Evolutionary conservation across 2,329 filamentous ascomycete species (phyloP).

Genomic region (Fusarium domesticum): DNA sequence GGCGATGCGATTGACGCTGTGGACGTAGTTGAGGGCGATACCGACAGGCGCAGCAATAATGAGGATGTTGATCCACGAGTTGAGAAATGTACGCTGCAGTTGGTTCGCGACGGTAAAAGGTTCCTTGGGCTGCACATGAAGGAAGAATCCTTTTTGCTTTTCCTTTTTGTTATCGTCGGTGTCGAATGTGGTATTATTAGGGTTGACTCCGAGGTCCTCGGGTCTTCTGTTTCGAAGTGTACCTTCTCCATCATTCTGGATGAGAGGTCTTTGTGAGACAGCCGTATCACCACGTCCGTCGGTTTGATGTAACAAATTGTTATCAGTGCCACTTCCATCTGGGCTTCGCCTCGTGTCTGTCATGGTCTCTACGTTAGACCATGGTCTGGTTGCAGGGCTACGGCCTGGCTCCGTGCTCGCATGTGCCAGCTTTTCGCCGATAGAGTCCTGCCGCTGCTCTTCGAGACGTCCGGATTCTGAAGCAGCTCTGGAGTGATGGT

Average conservation of each 20-base stretch:
- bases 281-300: conserved; percentile 19
- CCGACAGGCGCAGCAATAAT: conserved; percentile 76
- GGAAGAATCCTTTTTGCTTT: conserved; percentile 43
- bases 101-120: conserved; percentile 63
- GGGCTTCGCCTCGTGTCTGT: conserved; percentile 12
- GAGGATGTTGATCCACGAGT: conserved; percentile 83
- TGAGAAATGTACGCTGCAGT: conserved; percentile 70
- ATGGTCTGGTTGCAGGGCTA: conserved; percentile 22
- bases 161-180: conserved; percentile 32
- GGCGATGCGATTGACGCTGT: conserved; percentile 52
- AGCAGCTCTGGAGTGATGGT: conserved; percentile 22
- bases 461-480: conserved; percentile 35
- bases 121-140: conserved; percentile 47
- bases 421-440: conserved; percentile 36
- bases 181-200: conserved; percentile 11
- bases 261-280: conserved; percentile 17
- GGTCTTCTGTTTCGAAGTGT: conserved; percentile 33
- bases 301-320: conserved; percentile 15
- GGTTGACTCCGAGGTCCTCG: conserved; percentile 16
- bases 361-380: conserved; percentile 27
- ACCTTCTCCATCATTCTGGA: conserved; percentile 21
- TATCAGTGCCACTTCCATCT: conserved; percentile 22
- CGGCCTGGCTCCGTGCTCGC: conserved; percentile 33
- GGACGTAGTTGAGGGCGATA: conserved; percentile 68
- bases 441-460: conserved; percentile 24